Base-by-base conservation (phyloP, 768 basidiomycete species). In the Mycena leptocephala region DNA sequence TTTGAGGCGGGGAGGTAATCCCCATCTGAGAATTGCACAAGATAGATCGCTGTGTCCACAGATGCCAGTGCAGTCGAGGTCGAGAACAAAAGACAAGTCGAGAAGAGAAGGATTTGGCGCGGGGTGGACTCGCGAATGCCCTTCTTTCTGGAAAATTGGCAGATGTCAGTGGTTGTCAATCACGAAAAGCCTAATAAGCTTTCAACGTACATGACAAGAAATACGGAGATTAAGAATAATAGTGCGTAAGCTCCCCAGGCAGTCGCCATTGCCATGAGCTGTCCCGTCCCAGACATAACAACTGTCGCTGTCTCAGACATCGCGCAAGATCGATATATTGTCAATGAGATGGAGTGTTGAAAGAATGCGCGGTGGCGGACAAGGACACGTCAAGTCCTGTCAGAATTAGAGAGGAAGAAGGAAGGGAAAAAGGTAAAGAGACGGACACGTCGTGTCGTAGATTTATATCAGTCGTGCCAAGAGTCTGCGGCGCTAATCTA, bases 41-140 rank as follows among this genome's bases (percentile, higher is more conserved):
- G 32, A 28, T 68, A 68, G 51, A 68, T 39, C 7, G 51, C 67
- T 13, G 67, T 56, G 26, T 68, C 67, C 48, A 68, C 14, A 8
- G 51, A 10, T 9, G 32, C 67, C 9, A 68, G 51, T 1, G 67
- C 51, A 14, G 51, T 55, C 16, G 67, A 55, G 32, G 51, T 28
- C 9, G 67, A 26, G 30, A 68, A 68, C 67, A 68, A 55, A 18
- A 53, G 53, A 33, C 67, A 68, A 6, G 67, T 68, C 2, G 67
- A 53, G 67, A 68, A 53, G 67, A 68, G 67, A 13, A 68, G 51
- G 53, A 68, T 56, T n/a, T 68, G 46, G 7, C 67, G 67, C 30
- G 67, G 67, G 11, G 24, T 32, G 33, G 51, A 68, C 2, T 48
- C n/a, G 32, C 20, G 30, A 20, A 68, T 24, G 51, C 67, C 67